Evolutionary conservation across 306 rosid species (phyloP).

Genomic region (Gillenia trifoliata): DNA sequence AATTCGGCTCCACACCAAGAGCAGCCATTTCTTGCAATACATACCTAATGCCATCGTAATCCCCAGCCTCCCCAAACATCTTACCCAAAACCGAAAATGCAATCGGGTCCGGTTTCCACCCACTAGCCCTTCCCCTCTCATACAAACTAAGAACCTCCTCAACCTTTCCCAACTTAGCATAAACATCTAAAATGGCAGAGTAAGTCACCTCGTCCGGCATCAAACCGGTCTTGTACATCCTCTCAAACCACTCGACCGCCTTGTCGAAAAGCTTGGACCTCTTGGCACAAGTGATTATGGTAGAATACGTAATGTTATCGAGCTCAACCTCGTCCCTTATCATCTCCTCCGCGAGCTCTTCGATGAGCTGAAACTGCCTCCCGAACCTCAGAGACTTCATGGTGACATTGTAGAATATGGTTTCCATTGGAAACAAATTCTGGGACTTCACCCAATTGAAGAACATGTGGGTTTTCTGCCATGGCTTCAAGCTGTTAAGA

Average conservation of each 20-base stretch:
- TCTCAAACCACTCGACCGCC: constrained; percentile 93
- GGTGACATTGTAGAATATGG: constrained; percentile 87
- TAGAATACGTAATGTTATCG: constrained; percentile 86
- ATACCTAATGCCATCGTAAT: constrained; percentile 81
- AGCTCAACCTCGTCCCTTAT: constrained; percentile 44
- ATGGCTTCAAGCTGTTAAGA: constrained; percentile 81
- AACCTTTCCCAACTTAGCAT: constrained; percentile 75
- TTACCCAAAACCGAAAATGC: constrained; percentile 81
- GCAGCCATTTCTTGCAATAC: constrained; percentile 86
- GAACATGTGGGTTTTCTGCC: constrained; percentile 69
- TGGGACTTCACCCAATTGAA: constrained; percentile 74
- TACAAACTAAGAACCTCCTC: constrained; percentile 79
- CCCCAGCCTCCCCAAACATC: constrained; percentile 98
- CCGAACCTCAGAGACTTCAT: constrained; percentile 95
- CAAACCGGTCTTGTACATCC: constrained; percentile 86
- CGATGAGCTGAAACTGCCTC: constrained; percentile 73
- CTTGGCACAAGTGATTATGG: constrained; percentile 79
- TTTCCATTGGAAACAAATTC: constrained; percentile 69
- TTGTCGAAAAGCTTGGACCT: constrained; percentile 58
- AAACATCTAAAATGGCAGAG: constrained; percentile 83
- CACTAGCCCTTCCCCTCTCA: constrained; percentile 86
- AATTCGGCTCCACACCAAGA: constrained; percentile 67
- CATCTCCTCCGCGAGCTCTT: constrained; percentile 90
- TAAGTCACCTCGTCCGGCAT: constrained; percentile 99
- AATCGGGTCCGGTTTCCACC: constrained; percentile 83